Conservation (phyloP, 768 basidiomycete genomes). For the Lactarius tabidus region DNA sequence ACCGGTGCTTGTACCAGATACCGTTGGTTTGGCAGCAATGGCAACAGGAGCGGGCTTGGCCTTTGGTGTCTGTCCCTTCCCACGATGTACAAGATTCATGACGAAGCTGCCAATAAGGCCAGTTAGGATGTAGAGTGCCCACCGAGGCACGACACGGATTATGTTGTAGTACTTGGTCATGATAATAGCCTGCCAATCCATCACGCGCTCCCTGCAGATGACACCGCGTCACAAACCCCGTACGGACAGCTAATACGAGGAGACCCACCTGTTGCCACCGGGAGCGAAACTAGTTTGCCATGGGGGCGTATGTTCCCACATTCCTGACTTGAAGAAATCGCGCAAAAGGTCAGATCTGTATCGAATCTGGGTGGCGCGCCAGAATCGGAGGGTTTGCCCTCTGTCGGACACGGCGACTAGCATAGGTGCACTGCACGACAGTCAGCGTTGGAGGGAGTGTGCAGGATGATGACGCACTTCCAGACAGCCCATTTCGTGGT, state of each 20-base stretch:
- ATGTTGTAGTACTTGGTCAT: constrained; percentile 51
- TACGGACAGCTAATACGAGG: constrained; percentile 5
- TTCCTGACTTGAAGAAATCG: constrained; percentile 60
- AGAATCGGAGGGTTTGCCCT: constrained; percentile 79
- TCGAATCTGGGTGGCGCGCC: constrained; percentile 58
- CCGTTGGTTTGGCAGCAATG: not conserved
- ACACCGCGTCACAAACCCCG: constrained; percentile 2
- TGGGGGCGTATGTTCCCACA: constrained; percentile 56
- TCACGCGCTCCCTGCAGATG: constrained; percentile 55
- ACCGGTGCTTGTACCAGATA: constrained; percentile 11
- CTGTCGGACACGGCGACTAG: constrained; percentile 67
- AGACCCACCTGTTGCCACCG: constrained; percentile 64
- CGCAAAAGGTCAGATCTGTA: constrained; percentile 57
- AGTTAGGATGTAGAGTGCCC: constrained; percentile 62
- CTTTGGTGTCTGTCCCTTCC: constrained; percentile 18
- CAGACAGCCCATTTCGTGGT: constrained; percentile 87
- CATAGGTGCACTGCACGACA: constrained; percentile 59
- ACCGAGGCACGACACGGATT: constrained; percentile 58
- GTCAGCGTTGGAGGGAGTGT: not conserved
- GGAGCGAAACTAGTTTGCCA: constrained; percentile 72
- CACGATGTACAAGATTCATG: constrained; percentile 58
- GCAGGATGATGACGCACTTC: constrained; percentile 50
- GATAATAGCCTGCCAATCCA: constrained; percentile 53
- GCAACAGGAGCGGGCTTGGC: constrained; percentile 22
- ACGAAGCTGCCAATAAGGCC: constrained; percentile 64